Evolutionary conservation across 176 grass and related monocot species (phyloP), one percentile per base, ranked within the genome.

Genomic region (Carex cristatella): DNA sequence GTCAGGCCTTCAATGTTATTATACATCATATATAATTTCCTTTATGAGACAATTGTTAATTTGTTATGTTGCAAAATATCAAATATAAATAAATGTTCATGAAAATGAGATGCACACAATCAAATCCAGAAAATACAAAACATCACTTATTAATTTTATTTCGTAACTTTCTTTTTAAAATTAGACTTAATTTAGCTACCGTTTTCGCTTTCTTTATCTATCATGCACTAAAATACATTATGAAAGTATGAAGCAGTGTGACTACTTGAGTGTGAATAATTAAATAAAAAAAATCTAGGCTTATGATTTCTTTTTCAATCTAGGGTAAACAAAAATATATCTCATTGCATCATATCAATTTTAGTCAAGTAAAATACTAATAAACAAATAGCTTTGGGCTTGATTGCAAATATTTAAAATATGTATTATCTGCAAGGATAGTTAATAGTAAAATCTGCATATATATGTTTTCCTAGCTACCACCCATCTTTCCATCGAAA

Each of bases 291-390:
- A 72, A 18, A 59, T 16, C 38, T 15, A 44, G 40, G 23, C 46
- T 42, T 51, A 51, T 65, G 18, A 13, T 74, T 74, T 30, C 9
- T 53, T 53, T 73, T 49, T 33, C 40, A 19, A 27, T 23, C 23
- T 23, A 73, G 40, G 69, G 18, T 74, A 67, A 15, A 74, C 6
- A 74, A 14, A 19, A 4, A 8, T 49, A 73, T 16, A 10, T 71
- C 18, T 8, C 69, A 46, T 72, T 73, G n/a, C 69, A 73, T 73
- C 18, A 74, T 74, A 18, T 73, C 70, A 74, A 74, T 53, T 19
- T 28, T 27, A 74, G 70, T 74, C 1, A 51, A 51, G 18, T 74
- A 14, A 19, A 28, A 74, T 74, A 74, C 42, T 74, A 74, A 74
- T 51, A 74, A 74, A 51, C 70, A 49, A 53, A 74, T 13, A 74